Conservation (phyloP, 805 yeast species). For the Saccharomycopsis sp. region DNA sequence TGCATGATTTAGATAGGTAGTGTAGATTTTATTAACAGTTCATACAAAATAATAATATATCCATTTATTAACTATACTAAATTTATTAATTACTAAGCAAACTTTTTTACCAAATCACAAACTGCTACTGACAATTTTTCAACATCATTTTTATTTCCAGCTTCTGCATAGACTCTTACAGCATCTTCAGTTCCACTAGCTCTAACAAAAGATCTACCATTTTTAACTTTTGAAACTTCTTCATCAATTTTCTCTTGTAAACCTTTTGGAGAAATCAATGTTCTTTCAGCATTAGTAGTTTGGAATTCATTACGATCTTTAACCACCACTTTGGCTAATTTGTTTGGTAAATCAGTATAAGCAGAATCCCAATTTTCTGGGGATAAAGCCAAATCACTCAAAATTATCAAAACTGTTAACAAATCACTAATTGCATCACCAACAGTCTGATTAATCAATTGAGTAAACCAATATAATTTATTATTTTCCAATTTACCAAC, state of each 20-base stretch:
- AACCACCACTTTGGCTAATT: constrained; percentile 71
- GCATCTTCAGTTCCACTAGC: constrained; percentile 99
- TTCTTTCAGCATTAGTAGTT: constrained; percentile 87
- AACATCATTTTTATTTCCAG: constrained; percentile 41
- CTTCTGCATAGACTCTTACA: constrained; percentile 91
- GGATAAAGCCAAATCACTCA: constrained; percentile 42
- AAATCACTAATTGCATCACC: constrained; percentile 97
- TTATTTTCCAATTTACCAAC: constrained; percentile 31
- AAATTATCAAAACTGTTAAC: constrained; percentile 60
- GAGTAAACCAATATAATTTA: constrained; percentile 49
- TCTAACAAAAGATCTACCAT: constrained; percentile 85
- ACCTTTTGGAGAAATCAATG: constrained; percentile 64
- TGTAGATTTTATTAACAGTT: too few species aligned
- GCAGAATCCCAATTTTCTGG: constrained; percentile 67
- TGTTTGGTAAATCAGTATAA: constrained; percentile 82
- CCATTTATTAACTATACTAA: too few species aligned
- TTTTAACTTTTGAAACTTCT: constrained; percentile 40
- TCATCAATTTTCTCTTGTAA: constrained; percentile 65
- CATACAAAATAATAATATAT: background rate
- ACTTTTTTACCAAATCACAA: constrained; percentile 21
- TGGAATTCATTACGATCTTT: constrained; percentile 68
- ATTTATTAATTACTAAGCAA: too few species aligned
- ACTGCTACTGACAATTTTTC: constrained; percentile 34
- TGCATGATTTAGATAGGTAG: too few species aligned
- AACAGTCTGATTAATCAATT: constrained; percentile 90